These are phyloP conservation scores for Lipomyces kockii DNA, from an alignment of 805 yeast genomes.

Conservation along the genomic window DNA sequence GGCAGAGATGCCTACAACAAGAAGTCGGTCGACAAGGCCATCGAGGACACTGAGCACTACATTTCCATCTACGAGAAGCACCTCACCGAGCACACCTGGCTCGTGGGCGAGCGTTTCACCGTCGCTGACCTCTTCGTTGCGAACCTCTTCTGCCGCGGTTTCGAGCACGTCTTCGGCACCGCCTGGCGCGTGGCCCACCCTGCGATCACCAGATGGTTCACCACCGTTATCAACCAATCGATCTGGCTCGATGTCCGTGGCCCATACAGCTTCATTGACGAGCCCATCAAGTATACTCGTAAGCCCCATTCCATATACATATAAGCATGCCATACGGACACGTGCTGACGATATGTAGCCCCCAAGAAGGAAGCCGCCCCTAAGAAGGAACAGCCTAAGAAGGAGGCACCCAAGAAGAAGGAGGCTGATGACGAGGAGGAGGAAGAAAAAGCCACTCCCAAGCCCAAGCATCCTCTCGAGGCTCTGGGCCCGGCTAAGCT, in stretches of 20 bases:
- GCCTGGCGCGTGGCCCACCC: slow-evolving; percentile 71
- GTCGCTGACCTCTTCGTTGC: slow-evolving; percentile 69
- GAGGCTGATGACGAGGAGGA: slow-evolving; percentile 45
- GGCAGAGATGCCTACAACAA: slow-evolving; percentile 81
- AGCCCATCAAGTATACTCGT: slow-evolving; percentile 62
- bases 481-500: slow-evolving; percentile 73
- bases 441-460: slow-evolving; percentile 46
- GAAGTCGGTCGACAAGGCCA: slow-evolving; percentile 59
- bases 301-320: neutral
- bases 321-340: neutral
- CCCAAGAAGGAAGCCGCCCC: slow-evolving; percentile 55
- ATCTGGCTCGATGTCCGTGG: slow-evolving; percentile 55
- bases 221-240: slow-evolving; percentile 55
- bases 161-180: slow-evolving; percentile 62
- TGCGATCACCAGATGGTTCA: slow-evolving; percentile 70
- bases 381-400: slow-evolving; percentile 67
- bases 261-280: slow-evolving; percentile 59
- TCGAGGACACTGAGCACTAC: slow-evolving; percentile 41
- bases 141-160: slow-evolving; percentile 57
- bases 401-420: slow-evolving; percentile 40
- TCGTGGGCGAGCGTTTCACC: slow-evolving; percentile 69
- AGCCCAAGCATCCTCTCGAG: slow-evolving; percentile 91
- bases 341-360: neutral
- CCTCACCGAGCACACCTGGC: slow-evolving; percentile 64
- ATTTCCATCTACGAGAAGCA: slow-evolving; percentile 52